These are phyloP conservation scores for Leishmania guyanensis DNA, from an alignment of 208 protist genomes.

Conservation along the genomic window DNA sequence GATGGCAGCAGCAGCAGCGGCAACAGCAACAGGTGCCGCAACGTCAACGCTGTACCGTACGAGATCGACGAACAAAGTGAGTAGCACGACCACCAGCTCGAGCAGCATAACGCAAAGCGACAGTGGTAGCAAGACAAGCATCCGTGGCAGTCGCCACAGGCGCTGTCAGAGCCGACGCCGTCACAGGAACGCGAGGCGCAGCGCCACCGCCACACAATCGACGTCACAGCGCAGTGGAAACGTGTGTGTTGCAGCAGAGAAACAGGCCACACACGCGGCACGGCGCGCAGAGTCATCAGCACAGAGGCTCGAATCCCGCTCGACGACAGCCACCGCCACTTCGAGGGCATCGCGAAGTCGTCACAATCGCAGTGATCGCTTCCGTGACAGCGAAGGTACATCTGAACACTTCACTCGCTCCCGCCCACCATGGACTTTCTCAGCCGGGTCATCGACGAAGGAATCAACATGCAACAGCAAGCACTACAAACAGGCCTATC, in stretches of 20 bases:
- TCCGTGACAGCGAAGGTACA: neutral
- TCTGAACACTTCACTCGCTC: neutral
- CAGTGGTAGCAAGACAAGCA: neutral
- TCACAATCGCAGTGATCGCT: neutral
- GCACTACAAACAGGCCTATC: neutral
- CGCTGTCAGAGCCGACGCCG: constrained; percentile 5
- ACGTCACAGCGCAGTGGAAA: constrained; percentile 4
- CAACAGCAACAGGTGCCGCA: neutral
- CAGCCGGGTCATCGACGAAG: neutral
- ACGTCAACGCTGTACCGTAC: neutral
- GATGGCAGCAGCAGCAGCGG: constrained; percentile 30
- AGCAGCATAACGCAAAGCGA: constrained; percentile 26
- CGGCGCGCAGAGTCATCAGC: neutral
- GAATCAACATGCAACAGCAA: neutral
- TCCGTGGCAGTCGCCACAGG: neutral
- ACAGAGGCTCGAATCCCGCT: neutral
- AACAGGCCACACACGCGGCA: neutral
- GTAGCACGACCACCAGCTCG: constrained; percentile 20
- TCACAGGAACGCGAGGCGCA: constrained; percentile 10
- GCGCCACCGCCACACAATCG: neutral
- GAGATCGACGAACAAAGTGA: neutral
- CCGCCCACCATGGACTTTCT: neutral
- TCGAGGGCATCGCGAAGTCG: constrained; percentile 1
- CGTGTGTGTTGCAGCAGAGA: neutral
- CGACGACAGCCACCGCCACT: neutral